Evolutionary conservation across 2,329 filamentous ascomycete species (phyloP).

Genomic region (Coniochaeta sp.): DNA sequence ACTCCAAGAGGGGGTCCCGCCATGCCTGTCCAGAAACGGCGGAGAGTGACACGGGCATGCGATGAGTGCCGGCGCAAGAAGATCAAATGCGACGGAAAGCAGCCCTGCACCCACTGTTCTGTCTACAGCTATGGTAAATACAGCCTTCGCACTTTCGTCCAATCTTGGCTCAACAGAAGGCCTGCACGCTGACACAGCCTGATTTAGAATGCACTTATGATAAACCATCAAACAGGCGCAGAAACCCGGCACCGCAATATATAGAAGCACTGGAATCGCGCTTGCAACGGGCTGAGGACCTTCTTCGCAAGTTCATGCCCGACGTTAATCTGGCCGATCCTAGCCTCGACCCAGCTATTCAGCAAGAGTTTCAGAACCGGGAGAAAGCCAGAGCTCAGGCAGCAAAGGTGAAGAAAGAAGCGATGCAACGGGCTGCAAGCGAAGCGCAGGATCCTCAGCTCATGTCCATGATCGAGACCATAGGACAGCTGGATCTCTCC

Average conservation of each 20-base stretch:
- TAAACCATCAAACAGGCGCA: conserved; percentile 83
- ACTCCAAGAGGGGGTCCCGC: conserved; percentile 23
- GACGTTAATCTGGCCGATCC: conserved; percentile 81
- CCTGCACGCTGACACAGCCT: conserved; percentile 14
- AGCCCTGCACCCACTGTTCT: conserved; percentile 90
- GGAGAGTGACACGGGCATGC: conserved; percentile 72
- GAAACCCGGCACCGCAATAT: conserved; percentile 88
- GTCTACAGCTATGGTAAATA: conserved; percentile 90
- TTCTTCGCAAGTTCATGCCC: conserved; percentile 73
- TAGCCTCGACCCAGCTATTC: conserved; percentile 67
- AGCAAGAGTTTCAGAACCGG: conserved; percentile 57
- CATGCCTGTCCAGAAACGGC: conserved; percentile 64
- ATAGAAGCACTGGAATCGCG: conserved; percentile 82
- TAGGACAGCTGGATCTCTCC: conserved; percentile 84
- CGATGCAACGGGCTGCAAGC: conserved; percentile 9
- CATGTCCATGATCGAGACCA: conserved; percentile 90
- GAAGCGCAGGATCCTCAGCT: conserved; percentile 56
- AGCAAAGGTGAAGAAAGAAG: conserved; percentile 29
- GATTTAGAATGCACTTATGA: conserved; percentile 83
- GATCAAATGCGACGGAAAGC: conserved; percentile 81
- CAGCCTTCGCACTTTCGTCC: background rate
- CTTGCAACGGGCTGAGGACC: conserved; percentile 72
- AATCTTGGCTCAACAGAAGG: background rate
- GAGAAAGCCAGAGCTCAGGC: conserved; percentile 42
- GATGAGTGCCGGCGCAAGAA: conserved; percentile 80